Base-by-base conservation (phyloP, 2,329 filamentous ascomycete genomes). In the Gyromitra esculenta region DNA sequence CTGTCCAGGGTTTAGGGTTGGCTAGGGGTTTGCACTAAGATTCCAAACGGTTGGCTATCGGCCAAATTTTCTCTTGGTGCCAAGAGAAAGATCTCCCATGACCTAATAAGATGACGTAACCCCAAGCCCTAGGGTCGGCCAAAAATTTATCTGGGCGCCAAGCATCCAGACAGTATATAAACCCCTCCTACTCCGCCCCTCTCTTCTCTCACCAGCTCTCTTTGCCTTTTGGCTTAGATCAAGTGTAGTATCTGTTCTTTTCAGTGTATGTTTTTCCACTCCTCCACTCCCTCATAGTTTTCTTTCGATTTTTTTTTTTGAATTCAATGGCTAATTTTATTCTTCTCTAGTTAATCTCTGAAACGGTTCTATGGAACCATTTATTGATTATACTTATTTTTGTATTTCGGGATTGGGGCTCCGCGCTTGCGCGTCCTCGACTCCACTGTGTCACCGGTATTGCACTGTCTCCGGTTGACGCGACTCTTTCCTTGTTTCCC, bases 331-430 rank as follows among this genome's bases (percentile, higher is more conserved):
- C 43, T 13, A 15, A 13, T 5, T 45, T 5, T 45, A 5, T 1
- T 15, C 2, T 4, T 31, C 2, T 31, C 25, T 31, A 31, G 25
- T 54, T 54, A 54, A 54, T 54, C 50, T 54, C 50, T 54, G 50
- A 54, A 54, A 54, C 50, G 50, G 50, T 54, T 54, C 50, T 31
- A 54, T 31, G 50, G 50, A 54, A 54, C 50, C 50, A 54, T 54
- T 54, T 54, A 54, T 54, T 54, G 50, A 54, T 54, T 54, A 54
- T 54, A 54, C 50, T 54, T 54, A 54, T 54, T 54, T 54, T 54
- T 54, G 50, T 6, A 25, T 5, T 0, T 54, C 8, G 50, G 50
- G 50, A 21, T 21, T 31, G 50, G 18, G 50, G 50, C 50, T 54
- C 50, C 50, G 50, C 9, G 50, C 50, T 54, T 25, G 50, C 21